These are phyloP conservation scores for Paraphaeosphaeria minitans DNA, from an alignment of 2,329 filamentous ascomycete genomes.

Conservation along the genomic window DNA sequence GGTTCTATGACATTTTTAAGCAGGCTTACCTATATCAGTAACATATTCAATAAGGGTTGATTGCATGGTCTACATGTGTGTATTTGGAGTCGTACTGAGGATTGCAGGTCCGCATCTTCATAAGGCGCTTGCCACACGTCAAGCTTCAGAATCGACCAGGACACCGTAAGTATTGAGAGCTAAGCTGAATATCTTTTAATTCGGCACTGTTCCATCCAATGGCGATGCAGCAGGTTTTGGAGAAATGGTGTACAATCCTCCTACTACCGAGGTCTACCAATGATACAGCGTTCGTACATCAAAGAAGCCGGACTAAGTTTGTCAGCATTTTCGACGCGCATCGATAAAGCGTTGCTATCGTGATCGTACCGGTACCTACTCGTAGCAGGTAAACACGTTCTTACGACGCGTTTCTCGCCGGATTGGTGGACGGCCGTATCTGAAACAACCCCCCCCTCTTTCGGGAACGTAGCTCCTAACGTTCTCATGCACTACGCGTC, in stretches of 20 bases:
- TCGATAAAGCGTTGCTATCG: no score
- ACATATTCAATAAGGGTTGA: no score
- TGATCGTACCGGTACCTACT: neutral
- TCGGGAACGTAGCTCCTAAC: neutral
- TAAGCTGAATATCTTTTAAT: neutral
- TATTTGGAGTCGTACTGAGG: neutral
- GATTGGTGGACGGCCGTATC: neutral
- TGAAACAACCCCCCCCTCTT: neutral
- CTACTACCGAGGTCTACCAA: no score
- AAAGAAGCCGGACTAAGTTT: no score
- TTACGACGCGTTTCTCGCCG: slow-evolving; percentile 1
- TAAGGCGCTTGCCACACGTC: neutral
- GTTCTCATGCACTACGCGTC: neutral
- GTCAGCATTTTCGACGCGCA: no score
- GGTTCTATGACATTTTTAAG: no score
- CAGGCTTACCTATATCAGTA: neutral
- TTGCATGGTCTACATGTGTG: no score
- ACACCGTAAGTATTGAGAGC: neutral
- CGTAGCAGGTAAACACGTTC: neutral
- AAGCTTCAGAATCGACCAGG: neutral
- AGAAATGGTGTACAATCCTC: no score
- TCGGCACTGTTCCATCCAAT: neutral
- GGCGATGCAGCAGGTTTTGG: no score
- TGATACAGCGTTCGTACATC: no score
- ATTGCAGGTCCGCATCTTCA: neutral